Percentiles rank a stretch among this genome's conserved stretches.
These are phyloP conservation scores for Wallacemonas collosoma DNA, from an alignment of 208 protist species.

Conservation along the genomic window DNA sequence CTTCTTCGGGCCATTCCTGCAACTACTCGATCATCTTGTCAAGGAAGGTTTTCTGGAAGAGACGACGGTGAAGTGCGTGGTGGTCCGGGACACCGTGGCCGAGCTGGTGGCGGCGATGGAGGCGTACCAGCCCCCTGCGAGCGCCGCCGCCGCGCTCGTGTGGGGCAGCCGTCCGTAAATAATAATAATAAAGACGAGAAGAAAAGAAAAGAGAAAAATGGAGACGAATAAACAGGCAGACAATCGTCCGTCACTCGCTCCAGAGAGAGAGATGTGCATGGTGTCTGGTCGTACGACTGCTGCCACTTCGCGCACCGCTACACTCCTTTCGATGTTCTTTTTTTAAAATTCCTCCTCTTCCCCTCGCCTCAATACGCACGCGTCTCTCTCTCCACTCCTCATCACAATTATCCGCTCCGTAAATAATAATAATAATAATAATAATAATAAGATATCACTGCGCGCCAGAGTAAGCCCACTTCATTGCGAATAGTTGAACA, in stretches of 20 bases:
- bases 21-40: conserved; percentile 55
- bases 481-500: too few species aligned
- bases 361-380: too few species aligned
- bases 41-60: conserved; percentile 67
- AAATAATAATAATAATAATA: too few species aligned
- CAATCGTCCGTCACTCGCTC: neutral
- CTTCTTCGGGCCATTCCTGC: conserved; percentile 75
- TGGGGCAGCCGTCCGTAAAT: conserved; percentile 56
- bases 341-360: neutral
- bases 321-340: neutral
- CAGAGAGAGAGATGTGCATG: neutral
- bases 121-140: conserved; percentile 35
- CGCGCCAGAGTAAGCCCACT: too few species aligned
- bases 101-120: conserved; percentile 57
- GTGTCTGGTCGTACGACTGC: neutral
- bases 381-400: too few species aligned
- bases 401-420: too few species aligned
- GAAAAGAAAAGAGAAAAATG: conserved; percentile 7
- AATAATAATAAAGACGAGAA: conserved; percentile 11
- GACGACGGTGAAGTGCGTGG: conserved; percentile 32
- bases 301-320: too few species aligned
- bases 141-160: conserved; percentile 29
- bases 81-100: conserved; percentile 46
- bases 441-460: too few species aligned
- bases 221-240: neutral